These are phyloP conservation scores for Cadophora sp. DNA, from an alignment of 2,329 filamentous ascomycete genomes.

Conservation along the genomic window DNA sequence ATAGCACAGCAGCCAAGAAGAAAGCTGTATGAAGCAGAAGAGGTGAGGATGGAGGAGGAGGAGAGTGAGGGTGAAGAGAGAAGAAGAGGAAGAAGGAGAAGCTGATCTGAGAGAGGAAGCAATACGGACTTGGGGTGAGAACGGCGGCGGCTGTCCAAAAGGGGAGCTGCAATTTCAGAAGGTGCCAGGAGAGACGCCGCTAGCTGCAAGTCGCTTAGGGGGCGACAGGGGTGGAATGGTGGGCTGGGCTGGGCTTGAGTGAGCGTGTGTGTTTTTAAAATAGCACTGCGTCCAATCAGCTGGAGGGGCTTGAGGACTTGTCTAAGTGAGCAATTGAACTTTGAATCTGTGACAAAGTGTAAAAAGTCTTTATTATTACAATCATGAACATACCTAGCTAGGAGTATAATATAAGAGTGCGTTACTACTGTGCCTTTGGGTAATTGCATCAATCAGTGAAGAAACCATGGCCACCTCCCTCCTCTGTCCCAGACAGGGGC, in stretches of 20 bases:
- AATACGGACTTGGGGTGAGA: slow-evolving; percentile 20
- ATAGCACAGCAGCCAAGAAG: slow-evolving; percentile 31
- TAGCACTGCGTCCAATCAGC: slow-evolving; percentile 8
- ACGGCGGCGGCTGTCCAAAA: slow-evolving; percentile 11
- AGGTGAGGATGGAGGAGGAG: slow-evolving; percentile 32
- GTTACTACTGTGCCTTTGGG: background rate
- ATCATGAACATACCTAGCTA: background rate
- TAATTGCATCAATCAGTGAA: background rate
- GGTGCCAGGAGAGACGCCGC: slow-evolving; percentile 9
- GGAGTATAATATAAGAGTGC: background rate
- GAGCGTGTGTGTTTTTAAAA: background rate
- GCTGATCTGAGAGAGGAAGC: slow-evolving; percentile 17
- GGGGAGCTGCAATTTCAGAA: slow-evolving; percentile 22
- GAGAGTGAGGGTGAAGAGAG: slow-evolving; percentile 25
- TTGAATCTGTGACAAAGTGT: slow-evolving; percentile 3
- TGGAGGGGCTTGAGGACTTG: background rate
- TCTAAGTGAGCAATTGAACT: slow-evolving; percentile 1
- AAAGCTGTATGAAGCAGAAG: slow-evolving; percentile 28
- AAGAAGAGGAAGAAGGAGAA: slow-evolving; percentile 14
- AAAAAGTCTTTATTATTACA: background rate
- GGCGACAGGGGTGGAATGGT: background rate
- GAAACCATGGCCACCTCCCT: too few species aligned
- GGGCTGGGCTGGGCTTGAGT: background rate
- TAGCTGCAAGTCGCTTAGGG: slow-evolving; percentile 9
- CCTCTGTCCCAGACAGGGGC: background rate